A percentile compares a stretch with the other conserved stretches of the same genome.
Evolutionary conservation across 768 basidiomycete genomes (phyloP).

Genomic region (Mrakia gelida): DNA sequence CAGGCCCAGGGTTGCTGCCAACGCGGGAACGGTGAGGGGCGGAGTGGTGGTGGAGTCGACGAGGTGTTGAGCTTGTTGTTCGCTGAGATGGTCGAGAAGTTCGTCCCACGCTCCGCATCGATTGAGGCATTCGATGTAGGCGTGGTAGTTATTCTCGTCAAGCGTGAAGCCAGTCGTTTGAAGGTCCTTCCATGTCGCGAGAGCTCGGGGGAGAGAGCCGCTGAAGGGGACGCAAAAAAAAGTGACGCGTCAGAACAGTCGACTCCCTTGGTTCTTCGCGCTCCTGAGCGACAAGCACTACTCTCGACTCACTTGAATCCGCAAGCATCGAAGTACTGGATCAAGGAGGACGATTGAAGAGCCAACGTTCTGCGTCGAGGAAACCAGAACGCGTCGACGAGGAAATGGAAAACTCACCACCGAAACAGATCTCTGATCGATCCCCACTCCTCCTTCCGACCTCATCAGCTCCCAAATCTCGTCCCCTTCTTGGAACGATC

Average conservation of each 20-base stretch:
- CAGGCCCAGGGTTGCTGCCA: not conserved
- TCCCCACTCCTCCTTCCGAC: not conserved
- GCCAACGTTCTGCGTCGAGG: too few relatives aligned
- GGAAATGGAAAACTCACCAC: not conserved
- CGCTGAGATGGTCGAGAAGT: not conserved
- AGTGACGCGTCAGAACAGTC: not conserved
- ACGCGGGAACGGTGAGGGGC: not conserved
- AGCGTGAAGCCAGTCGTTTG: not conserved
- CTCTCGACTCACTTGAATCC: not conserved
- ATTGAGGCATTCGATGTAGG: not conserved
- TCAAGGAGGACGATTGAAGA: not conserved
- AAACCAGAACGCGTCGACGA: not conserved
- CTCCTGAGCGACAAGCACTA: too few relatives aligned
- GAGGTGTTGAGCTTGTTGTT: not conserved
- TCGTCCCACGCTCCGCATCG: not conserved
- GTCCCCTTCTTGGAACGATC: not conserved
- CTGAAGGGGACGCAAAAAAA: not conserved
- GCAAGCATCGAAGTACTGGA: conserved; percentile 11
- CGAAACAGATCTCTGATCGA: not conserved
- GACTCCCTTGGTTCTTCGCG: too few relatives aligned
- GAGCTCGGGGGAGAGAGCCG: not conserved
- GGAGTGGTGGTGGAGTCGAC: not conserved
- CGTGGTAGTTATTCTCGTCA: not conserved
- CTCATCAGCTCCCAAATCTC: not conserved
- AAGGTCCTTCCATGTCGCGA: not conserved